phyloP scores from a whole-genome alignment of 2,329 filamentous ascomycete species.

The Xylariaceae sp. region DNA sequence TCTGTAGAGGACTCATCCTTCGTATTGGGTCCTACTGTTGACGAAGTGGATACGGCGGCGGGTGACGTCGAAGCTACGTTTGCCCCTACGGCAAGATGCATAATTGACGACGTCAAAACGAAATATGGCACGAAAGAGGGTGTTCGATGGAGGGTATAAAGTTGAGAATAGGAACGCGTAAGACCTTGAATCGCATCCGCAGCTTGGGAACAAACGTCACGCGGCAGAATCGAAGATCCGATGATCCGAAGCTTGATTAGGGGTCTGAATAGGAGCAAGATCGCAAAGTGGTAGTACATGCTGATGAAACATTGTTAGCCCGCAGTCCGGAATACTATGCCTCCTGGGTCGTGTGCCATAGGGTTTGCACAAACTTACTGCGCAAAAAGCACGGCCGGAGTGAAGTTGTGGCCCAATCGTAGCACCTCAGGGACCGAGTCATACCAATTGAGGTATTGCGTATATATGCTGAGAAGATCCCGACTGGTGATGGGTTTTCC shows the following conservation, averaged over 20 bases:
- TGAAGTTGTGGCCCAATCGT: slow-evolving; percentile 63
- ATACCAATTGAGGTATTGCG: slow-evolving; percentile 69
- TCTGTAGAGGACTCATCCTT: neutral
- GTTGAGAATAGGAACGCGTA: slow-evolving; percentile 52
- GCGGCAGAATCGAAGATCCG: slow-evolving; percentile 59
- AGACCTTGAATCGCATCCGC: slow-evolving; percentile 57
- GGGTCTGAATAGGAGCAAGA: slow-evolving; percentile 70
- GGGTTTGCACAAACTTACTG: slow-evolving; percentile 53
- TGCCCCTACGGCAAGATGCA: slow-evolving; percentile 54
- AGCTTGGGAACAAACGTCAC: slow-evolving; percentile 61
- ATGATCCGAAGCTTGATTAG: slow-evolving; percentile 63
- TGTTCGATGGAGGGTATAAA: slow-evolving; percentile 56
- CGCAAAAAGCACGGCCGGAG: slow-evolving; percentile 67
- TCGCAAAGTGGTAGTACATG: slow-evolving; percentile 68
- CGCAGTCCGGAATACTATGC: too few species aligned
- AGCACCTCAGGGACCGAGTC: slow-evolving; percentile 61
- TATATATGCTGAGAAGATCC: slow-evolving; percentile 61
- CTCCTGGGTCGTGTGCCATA: neutral
- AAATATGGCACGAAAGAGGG: slow-evolving; percentile 61
- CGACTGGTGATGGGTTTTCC: slow-evolving; percentile 60
- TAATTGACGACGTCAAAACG: slow-evolving; percentile 57
- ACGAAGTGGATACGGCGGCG: slow-evolving; percentile 17
- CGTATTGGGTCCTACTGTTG: slow-evolving; percentile 10
- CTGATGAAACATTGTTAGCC: slow-evolving; percentile 33
- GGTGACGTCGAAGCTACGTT: slow-evolving; percentile 24